Conservation (phyloP, 345 rosid species). For the Excoecaria cochinchinensis region DNA sequence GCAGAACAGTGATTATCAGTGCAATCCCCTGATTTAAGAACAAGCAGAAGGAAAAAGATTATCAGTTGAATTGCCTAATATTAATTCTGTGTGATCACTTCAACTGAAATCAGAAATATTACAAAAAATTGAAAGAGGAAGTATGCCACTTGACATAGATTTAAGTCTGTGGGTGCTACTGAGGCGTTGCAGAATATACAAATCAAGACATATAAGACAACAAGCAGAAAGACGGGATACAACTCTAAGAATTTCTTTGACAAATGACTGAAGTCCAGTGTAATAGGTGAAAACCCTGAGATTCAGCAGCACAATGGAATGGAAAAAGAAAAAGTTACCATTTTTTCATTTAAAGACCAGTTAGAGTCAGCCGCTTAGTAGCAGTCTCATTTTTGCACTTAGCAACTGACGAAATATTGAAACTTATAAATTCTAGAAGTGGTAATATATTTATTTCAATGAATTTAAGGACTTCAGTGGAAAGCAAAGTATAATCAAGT, state of each 20-base stretch:
- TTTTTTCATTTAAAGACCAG: no score
- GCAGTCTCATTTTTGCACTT: not conserved
- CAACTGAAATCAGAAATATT: not conserved
- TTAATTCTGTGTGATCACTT: not conserved
- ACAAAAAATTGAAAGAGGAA: not conserved
- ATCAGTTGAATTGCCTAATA: constrained; percentile 13
- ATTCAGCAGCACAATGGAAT: no score
- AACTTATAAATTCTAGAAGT: not conserved
- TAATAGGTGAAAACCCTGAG: no score
- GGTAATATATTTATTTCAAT: no score
- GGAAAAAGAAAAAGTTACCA: no score
- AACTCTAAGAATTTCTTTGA: not conserved
- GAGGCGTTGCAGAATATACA: not conserved
- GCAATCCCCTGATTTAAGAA: constrained; percentile 77
- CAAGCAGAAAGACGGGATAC: not conserved
- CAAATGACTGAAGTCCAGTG: not conserved
- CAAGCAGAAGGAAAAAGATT: constrained; percentile 6
- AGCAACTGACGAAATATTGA: not conserved
- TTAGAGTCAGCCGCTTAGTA: no score
- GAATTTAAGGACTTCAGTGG: not conserved
- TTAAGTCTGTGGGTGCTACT: not conserved
- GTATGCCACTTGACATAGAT: not conserved
- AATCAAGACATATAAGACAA: not conserved
- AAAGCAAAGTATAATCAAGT: not conserved
- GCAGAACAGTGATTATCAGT: constrained; percentile 86